Evolutionary conservation across 2,329 filamentous ascomycete species (phyloP), one percentile per base, ranked within the genome.

Genomic region (Aspergillus jensenii): DNA sequence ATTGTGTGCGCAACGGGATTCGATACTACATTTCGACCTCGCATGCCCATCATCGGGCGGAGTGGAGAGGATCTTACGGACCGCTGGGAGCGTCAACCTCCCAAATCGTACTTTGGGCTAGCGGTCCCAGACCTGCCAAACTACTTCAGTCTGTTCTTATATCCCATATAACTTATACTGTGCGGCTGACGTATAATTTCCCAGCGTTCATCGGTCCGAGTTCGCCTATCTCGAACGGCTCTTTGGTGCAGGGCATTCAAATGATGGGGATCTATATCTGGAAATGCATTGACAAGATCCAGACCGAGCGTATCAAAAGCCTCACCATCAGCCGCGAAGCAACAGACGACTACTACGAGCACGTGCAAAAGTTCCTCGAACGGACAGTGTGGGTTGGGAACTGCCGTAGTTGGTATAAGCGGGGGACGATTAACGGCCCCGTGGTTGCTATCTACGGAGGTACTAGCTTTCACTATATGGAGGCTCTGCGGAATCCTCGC

Each of bases 381-480:
- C 53, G 59, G 27, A 63, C 60, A 4, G 66, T 68, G 1, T 69
- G 65, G 65, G 57, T 55, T 5, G 51, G 60, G 25, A 59, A 62
- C 14, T 69, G 67, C 46, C 60, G 56, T 40, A 55, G 59, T 11
- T 67, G 65, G 65, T 67, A 67, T 57, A 64, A 83, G 68, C 72
- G 75, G 19, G 79, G 76, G 7, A 70, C 63, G 9, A 68, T 65
- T 8, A 71, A 78, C 33, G 81, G 79, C 0, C 77, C 78, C 1
- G 81, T 84, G 23, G 79, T 21, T 78, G 79, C 65, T 70, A 81
- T 41, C 71, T 80, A 67, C 56, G 65, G 65, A 2, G 58, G 60
- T 3, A 55, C 58, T 1, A 53, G 52, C 23, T 58, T 62, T 46
- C 60, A 62, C 33, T 54, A 58, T 11, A 47, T 60, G 33, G 58